Base-by-base conservation (phyloP, 352 stramenopile species). In the Globisporangium spiculum region DNA sequence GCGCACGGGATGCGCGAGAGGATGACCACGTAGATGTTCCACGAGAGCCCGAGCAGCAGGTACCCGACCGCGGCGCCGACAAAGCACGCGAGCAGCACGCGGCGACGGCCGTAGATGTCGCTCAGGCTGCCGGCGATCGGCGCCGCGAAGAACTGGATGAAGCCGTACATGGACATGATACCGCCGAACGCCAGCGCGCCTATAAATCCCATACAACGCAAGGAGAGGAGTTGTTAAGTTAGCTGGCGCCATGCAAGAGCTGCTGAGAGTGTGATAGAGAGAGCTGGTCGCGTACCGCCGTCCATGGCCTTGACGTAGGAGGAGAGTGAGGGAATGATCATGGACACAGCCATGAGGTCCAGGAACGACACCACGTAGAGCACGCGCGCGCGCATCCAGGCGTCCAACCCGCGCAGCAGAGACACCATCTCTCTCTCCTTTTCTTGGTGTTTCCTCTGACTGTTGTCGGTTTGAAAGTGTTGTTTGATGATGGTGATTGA, bases 161-260 rank as follows among this genome's bases (percentile, higher is more conserved):
- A 85, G 56, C 87, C 87, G 75, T 94, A 94, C 72, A 94, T 76
- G 53, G 84, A 92, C 78, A 92, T 91, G 75, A 94, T 86, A 62
- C 82, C 79, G 18, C 87, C 87, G 61, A 94, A 91, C 34, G 76
- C 65, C 22, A 94, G 44, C 52, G 84, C 82, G 58, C 79, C 75
- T 80, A 65, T 10, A 44, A 44, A 18, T 14, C 10, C 12, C 36
- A 44, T 44, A 18, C 36, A 48, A n/a, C 41, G 8, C 16, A n/a
- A 20, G 41, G 5, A 48, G 41, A 48, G 41, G 16, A 2, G 41
- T n/a, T 12, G 12, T 4, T 44, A 12, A 18, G 41, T n/a, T 48
- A n/a, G 14, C 8, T 48, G 41, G 41, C 41, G 16, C 3, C 5
- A 2, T 20, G 14, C 41, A 48, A 48, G 41, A 48, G 41, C 41